Percentiles rank a stretch among this genome's conserved stretches.
Evolutionary conservation across 2,329 filamentous ascomycete genomes (phyloP).

Genomic region (Apiospora malaysiana): DNA sequence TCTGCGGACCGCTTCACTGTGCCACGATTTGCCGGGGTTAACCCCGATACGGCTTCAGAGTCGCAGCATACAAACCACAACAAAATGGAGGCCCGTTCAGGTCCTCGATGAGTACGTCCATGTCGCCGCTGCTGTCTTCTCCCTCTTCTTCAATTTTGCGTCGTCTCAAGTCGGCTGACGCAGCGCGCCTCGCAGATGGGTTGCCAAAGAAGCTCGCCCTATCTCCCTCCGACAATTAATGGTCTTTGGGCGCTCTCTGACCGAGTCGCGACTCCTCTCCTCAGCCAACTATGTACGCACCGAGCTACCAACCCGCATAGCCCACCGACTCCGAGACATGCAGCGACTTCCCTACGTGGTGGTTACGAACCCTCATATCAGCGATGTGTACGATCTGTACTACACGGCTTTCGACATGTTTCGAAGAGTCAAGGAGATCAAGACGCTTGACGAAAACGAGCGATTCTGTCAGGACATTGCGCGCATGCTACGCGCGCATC

Average conservation of each 20-base stretch:
- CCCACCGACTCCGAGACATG: constrained; percentile 95
- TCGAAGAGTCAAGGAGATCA: constrained; percentile 82
- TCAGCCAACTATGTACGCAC: constrained; percentile 98
- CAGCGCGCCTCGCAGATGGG: constrained; percentile 69
- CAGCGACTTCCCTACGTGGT: constrained; percentile 95
- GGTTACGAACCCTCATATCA: constrained; percentile 92
- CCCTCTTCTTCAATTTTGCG: no score
- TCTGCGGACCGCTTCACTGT: constrained; percentile 23
- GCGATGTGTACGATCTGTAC: constrained; percentile 95
- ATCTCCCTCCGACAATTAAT: constrained; percentile 96
- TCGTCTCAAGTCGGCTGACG: not conserved
- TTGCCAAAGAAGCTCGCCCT: constrained; percentile 88
- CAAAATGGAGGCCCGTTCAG: constrained; percentile 67
- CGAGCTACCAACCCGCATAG: constrained; percentile 87
- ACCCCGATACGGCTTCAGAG: not conserved
- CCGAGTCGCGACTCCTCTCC: constrained; percentile 85
- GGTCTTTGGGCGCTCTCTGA: constrained; percentile 94
- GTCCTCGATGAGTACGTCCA: constrained; percentile 66
- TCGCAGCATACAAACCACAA: constrained; percentile 36
- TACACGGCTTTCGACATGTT: constrained; percentile 95
- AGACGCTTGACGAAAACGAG: constrained; percentile 88
- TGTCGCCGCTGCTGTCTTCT: not conserved
- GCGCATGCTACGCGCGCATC: constrained; percentile 81
- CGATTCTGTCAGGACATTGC: constrained; percentile 80
- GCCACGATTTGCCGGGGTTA: not conserved